Conservation (phyloP, 352 stramenopile genomes). For the Phytopythium vexans region DNA sequence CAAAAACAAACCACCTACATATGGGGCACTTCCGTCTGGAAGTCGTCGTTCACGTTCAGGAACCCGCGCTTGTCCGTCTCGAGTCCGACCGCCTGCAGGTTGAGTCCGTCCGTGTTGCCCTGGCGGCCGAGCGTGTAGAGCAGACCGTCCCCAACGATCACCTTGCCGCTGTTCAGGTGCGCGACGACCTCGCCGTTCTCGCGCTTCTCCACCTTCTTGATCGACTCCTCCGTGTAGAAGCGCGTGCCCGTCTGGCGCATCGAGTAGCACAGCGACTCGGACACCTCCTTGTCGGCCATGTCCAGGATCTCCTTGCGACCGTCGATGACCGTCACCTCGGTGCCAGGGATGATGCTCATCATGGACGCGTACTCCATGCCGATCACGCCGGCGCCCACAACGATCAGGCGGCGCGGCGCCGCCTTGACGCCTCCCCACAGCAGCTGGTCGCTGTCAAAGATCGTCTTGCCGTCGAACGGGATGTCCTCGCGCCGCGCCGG, state of each 20-base stretch:
- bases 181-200: slow-evolving; percentile 68
- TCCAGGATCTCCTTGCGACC: slow-evolving; percentile 83
- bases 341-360: slow-evolving; percentile 89
- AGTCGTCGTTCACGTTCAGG: slow-evolving; percentile 86
- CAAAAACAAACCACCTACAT: slow-evolving; percentile 68
- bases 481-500: slow-evolving; percentile 78
- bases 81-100: slow-evolving; percentile 78
- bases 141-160: slow-evolving; percentile 76
- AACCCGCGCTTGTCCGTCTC: slow-evolving; percentile 77
- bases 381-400: slow-evolving; percentile 84
- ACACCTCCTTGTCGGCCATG: slow-evolving; percentile 88
- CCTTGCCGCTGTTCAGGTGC: slow-evolving; percentile 83
- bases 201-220: slow-evolving; percentile 70
- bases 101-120: slow-evolving; percentile 82
- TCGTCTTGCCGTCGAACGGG: slow-evolving; percentile 82
- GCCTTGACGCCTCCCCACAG: slow-evolving; percentile 75
- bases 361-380: slow-evolving; percentile 92
- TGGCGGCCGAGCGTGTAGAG: slow-evolving; percentile 88
- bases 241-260: slow-evolving; percentile 86
- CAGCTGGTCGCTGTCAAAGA: slow-evolving; percentile 85
- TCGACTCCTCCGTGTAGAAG: slow-evolving; percentile 82
- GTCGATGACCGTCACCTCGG: slow-evolving; percentile 89
- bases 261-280: slow-evolving; percentile 81
- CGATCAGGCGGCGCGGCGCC: slow-evolving; percentile 74
- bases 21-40: slow-evolving; percentile 82